These are phyloP conservation scores for Symbiodinium natans DNA, from an alignment of 73 alveolate genomes.

Conservation along the genomic window DNA sequence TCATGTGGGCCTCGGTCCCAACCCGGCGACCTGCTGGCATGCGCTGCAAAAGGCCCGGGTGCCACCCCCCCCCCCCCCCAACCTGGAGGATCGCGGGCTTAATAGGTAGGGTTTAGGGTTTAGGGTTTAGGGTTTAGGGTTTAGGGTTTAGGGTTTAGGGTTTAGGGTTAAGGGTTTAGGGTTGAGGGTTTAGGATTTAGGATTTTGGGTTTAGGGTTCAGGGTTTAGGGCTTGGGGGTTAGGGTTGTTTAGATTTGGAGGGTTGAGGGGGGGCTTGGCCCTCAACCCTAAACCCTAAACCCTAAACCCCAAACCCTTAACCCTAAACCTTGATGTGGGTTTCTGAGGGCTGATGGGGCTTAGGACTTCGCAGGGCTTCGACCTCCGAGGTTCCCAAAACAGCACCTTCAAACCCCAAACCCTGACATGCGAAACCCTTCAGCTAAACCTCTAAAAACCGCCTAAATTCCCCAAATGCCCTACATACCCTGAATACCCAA, in stretches of 20 bases:
- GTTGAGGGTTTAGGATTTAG: not conserved
- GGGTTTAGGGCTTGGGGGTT: not conserved
- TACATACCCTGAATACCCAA: not conserved
- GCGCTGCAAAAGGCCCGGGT: slow-evolving; percentile 58
- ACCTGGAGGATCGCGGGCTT: no score
- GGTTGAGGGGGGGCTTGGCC: not conserved
- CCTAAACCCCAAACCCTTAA: not conserved
- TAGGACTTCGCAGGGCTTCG: no score
- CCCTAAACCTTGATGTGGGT: not conserved
- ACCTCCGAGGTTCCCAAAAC: no score
- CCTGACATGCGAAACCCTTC: no score
- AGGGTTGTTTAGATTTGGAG: not conserved
- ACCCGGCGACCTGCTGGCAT: slow-evolving; percentile 57
- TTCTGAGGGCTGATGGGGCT: no score
- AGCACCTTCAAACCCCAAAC: no score
- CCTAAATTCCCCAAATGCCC: not conserved
- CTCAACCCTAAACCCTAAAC: not conserved
- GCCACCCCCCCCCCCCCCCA: no score
- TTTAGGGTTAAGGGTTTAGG: not conserved
- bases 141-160: not conserved
- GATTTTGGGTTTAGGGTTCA: not conserved
- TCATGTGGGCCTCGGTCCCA: slow-evolving; percentile 56
- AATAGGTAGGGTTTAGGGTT: not conserved
- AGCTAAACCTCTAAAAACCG: no score
- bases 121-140: not conserved